Conservation (phyloP, 345 rosid species). For the Sonneratia alba region DNA sequence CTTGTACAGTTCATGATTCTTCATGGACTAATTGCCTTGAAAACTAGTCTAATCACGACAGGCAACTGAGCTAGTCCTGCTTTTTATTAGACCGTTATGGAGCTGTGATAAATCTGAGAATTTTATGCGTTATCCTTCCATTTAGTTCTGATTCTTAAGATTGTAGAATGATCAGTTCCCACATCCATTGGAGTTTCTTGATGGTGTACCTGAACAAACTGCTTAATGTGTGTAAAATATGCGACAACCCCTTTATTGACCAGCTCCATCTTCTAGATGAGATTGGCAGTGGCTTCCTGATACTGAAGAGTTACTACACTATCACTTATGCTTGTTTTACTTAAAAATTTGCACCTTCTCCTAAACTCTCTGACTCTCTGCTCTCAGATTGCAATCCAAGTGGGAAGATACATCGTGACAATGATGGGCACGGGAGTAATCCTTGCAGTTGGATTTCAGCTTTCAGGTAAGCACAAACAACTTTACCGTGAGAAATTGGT, state of each 20-base stretch:
- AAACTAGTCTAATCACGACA: not conserved
- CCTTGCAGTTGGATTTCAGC: constrained; percentile 69
- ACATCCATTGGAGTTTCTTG: not conserved
- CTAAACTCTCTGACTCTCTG: not conserved
- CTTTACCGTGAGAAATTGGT: not conserved
- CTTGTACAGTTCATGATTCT: not conserved
- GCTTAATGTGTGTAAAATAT: not conserved
- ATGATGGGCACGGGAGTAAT: constrained; percentile 92
- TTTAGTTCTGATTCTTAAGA: not conserved
- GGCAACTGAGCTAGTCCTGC: not conserved
- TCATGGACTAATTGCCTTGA: not conserved
- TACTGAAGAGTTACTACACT: not conserved
- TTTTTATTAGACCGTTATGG: not conserved
- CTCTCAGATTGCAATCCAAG: constrained; percentile 60
- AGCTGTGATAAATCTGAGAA: not conserved
- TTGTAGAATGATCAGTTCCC: not conserved
- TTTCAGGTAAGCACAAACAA: constrained; percentile 52
- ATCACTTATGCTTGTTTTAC: not conserved
- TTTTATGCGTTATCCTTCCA: not conserved
- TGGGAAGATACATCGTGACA: constrained; percentile 87
- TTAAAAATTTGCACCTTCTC: not conserved
- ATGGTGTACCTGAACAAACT: not conserved
- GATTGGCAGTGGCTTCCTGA: not conserved
- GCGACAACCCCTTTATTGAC: not conserved
- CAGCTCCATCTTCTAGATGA: not conserved